These are phyloP conservation scores for Melanomma pulvis-pyrius DNA, from an alignment of 495 filamentous ascomycete species.

Conservation along the genomic window DNA sequence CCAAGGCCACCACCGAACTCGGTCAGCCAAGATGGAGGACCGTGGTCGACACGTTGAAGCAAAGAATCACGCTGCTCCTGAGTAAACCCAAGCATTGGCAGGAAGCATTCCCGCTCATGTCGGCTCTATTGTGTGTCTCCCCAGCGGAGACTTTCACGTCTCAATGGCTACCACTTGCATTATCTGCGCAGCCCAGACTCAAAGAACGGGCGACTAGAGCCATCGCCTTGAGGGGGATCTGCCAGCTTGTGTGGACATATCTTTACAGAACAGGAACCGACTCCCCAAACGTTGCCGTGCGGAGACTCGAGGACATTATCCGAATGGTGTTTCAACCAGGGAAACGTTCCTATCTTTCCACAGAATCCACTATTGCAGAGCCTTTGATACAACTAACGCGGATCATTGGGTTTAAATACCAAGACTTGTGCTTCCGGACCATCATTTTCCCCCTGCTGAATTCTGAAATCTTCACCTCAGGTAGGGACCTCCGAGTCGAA, in stretches of 20 bases:
- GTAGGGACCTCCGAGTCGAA: constrained; percentile 82
- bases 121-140: constrained; percentile 83
- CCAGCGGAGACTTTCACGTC: constrained; percentile 76
- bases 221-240: constrained; percentile 84
- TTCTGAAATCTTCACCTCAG: constrained; percentile 78
- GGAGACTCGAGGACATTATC: constrained; percentile 85
- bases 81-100: constrained; percentile 89
- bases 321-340: constrained; percentile 77
- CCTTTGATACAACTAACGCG: constrained; percentile 91
- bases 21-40: constrained; percentile 81
- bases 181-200: constrained; percentile 71
- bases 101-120: constrained; percentile 81
- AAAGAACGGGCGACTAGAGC: constrained; percentile 81
- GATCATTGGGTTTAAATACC: constrained; percentile 91
- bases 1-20: constrained; percentile 70
- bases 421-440: constrained; percentile 85
- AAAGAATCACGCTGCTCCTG: constrained; percentile 77
- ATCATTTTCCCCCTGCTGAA: constrained; percentile 96
- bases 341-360: constrained; percentile 75
- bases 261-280: constrained; percentile 78
- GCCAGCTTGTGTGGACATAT: constrained; percentile 94
- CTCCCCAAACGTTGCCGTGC: constrained; percentile 63
- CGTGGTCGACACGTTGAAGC: constrained; percentile 74
- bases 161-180: constrained; percentile 82
- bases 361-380: constrained; percentile 79